Percentiles rank a stretch among this genome's conserved stretches.
Conservation (phyloP, 2,329 filamentous ascomycete genomes). For the Penicillium thymicola region DNA sequence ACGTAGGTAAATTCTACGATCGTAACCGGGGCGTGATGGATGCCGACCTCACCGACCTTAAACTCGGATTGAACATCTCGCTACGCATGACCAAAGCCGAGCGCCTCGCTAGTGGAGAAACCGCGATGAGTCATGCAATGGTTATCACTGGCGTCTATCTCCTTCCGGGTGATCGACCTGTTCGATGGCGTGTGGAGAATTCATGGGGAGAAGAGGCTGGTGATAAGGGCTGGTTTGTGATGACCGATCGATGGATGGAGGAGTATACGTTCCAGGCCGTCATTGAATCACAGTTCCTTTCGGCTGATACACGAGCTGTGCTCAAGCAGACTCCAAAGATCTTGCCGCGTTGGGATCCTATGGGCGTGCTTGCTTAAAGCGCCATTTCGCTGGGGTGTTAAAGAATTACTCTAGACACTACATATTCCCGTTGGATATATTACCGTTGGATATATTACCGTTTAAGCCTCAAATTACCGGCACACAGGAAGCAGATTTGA, state of each 20-base stretch:
- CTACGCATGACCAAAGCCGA: background rate
- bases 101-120: background rate
- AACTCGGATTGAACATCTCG: background rate
- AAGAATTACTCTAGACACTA: no score
- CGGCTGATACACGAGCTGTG: no score
- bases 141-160: background rate
- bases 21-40: background rate
- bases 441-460: no score
- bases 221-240: background rate
- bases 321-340: no score
- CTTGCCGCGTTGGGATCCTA: no score
- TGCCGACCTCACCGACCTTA: background rate
- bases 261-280: background rate
- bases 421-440: no score
- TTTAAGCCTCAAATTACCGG: no score
- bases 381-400: no score
- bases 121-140: background rate
- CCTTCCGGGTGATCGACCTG: background rate
- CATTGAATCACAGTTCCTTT: no score
- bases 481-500: no score
- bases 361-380: no score
- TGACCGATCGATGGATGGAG: background rate
- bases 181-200: background rate
- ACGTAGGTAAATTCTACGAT: background rate
- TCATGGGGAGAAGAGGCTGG: background rate